Evolutionary conservation across 2,329 filamentous ascomycete species (phyloP).

Genomic region (Capronia epimyces): DNA sequence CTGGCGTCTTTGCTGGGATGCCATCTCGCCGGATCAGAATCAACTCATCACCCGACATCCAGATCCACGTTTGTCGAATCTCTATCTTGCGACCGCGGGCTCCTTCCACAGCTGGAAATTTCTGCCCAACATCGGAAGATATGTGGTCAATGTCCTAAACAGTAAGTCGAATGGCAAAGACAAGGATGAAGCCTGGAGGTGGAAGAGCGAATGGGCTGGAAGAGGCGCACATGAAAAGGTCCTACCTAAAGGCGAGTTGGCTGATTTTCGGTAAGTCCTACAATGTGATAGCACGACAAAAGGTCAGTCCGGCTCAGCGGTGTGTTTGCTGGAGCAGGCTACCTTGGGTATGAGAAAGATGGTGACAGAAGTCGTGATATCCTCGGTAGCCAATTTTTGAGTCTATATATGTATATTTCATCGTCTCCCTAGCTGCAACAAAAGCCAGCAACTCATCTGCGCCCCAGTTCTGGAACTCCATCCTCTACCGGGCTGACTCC

Average conservation of each 20-base stretch:
- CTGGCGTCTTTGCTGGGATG: slow-evolving; percentile 54
- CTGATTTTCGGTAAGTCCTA: slow-evolving; percentile 19
- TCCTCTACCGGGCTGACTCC: too few species aligned
- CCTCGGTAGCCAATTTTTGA: too few species aligned
- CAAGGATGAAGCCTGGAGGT: slow-evolving; percentile 41
- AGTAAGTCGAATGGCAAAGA: slow-evolving; percentile 28
- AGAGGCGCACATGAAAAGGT: slow-evolving; percentile 33
- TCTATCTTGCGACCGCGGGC: slow-evolving; percentile 58
- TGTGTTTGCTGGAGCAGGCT: too few species aligned
- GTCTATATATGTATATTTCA: background rate
- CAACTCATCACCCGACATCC: slow-evolving; percentile 54
- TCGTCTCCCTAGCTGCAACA: background rate
- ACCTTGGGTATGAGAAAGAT: too few species aligned
- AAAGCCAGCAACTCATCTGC: too few species aligned
- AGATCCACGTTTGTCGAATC: slow-evolving; percentile 41
- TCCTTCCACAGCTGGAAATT: slow-evolving; percentile 64
- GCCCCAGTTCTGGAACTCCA: too few species aligned
- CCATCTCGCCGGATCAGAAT: slow-evolving; percentile 57
- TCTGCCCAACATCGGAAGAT: slow-evolving; percentile 57
- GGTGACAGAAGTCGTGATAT: too few species aligned
- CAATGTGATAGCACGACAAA: background rate
- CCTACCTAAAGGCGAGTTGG: slow-evolving; percentile 29
- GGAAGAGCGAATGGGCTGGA: slow-evolving; percentile 30
- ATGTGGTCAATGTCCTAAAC: slow-evolving; percentile 38
- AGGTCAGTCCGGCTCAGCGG: too few species aligned